These are phyloP conservation scores for Cladosporium velox DNA, from an alignment of 2,329 filamentous ascomycete species.

Conservation along the genomic window DNA sequence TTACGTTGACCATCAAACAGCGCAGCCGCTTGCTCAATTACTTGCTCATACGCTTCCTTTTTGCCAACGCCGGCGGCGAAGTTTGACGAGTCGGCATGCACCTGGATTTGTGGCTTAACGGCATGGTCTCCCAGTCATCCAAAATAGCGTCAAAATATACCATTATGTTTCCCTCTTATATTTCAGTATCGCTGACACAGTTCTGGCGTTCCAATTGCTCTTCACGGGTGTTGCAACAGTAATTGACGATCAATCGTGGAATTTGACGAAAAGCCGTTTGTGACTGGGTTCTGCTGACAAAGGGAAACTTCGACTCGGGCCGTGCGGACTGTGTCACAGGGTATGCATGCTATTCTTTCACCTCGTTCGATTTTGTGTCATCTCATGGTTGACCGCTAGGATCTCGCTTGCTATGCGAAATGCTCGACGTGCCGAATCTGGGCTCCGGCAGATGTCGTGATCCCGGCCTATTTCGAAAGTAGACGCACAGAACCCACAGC, in stretches of 20 bases:
- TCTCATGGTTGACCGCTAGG: neutral
- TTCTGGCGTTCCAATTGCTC: neutral
- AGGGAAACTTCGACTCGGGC: constrained; percentile 1
- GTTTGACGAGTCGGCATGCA: constrained; percentile 77
- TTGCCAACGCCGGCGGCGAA: constrained; percentile 69
- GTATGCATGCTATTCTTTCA: neutral
- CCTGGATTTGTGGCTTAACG: constrained; percentile 43
- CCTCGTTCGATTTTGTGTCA: neutral
- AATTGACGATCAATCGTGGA: neutral
- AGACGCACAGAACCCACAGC: neutral
- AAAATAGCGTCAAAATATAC: neutral
- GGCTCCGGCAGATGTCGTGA: neutral
- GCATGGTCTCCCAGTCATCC: too few relatives aligned
- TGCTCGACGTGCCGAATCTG: neutral
- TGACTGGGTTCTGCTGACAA: constrained; percentile 4
- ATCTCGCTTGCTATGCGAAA: neutral
- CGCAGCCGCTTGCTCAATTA: constrained; percentile 68
- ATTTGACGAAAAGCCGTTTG: neutral
- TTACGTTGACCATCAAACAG: constrained; percentile 74
- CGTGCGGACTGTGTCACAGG: neutral
- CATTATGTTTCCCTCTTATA: neutral
- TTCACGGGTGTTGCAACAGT: neutral
- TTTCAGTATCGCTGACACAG: neutral
- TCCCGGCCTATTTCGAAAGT: neutral
- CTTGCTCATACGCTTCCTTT: constrained; percentile 71